Evolutionary conservation across 1,284 basidiomycete genomes (phyloP), one percentile per base, ranked within the genome.

Genomic region (Stygiomarasmius scandens): DNA sequence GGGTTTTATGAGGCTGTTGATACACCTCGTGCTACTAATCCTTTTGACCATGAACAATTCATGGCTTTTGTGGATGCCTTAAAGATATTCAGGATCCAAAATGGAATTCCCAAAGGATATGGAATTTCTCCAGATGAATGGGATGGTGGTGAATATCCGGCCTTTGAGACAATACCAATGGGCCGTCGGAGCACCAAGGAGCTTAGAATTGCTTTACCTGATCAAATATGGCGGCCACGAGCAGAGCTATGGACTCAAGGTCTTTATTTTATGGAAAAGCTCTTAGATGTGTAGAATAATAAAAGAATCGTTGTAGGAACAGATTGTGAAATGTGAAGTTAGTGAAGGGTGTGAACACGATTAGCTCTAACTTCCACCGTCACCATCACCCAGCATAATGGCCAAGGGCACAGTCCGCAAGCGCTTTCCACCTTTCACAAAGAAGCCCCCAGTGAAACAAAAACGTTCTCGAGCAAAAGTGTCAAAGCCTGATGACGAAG

Each of bases 231-330:
- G 66, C 57, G 55, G 25, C 50, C 54, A 3, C 50, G 61, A 1
- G 66, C 67, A 46, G 44, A 60, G 23, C 49, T 61, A 27, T 70
- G 67, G 68, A 62, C 61, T 9, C 63, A 64, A 38, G 66, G 55
- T 24, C 45, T 69, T 14, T 48, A 54, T 58, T 22, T 49, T 20
- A 48, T 55, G 45, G 41, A 53, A 16, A 27, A 55, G 12, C 24
- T 48, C 12, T 24, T 48, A 11, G 23, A 55, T 32, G 29, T 32
- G 12, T 32, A 32, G n/a, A n/a, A n/a, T n/a, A n/a, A n/a, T n/a
- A n/a, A n/a, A n/a, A n/a, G n/a, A n/a, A n/a, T n/a, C n/a, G n/a
- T n/a, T n/a, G n/a, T n/a, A n/a, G n/a, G n/a, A n/a, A n/a, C n/a
- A n/a, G n/a, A n/a, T n/a, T n/a, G n/a, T n/a, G n/a, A n/a, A n/a